A percentile compares a stretch with the other conserved stretches of the same genome.
Evolutionary conservation across 805 yeast species (phyloP).

Genomic region (Tetrapisispora phaffii): DNA sequence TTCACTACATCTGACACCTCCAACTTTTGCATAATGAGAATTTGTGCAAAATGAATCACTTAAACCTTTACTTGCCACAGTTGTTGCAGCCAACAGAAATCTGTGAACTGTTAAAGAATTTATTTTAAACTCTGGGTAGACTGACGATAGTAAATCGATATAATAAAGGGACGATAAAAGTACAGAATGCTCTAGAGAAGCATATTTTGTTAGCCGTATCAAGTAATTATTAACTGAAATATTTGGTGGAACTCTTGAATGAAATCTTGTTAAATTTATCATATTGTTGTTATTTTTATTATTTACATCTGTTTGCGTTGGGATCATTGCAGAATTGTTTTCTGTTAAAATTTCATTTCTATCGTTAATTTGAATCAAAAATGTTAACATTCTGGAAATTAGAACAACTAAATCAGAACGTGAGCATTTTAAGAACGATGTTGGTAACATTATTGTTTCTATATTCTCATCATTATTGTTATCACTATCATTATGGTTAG

Average conservation of each 20-base stretch:
- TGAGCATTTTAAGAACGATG: constrained; percentile 51
- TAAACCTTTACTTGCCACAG: constrained; percentile 80
- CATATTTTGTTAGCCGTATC: constrained; percentile 68
- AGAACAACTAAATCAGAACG: constrained; percentile 60
- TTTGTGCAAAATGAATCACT: constrained; percentile 93
- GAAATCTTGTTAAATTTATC: constrained; percentile 67
- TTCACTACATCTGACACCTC: constrained; percentile 80
- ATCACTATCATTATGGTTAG: background rate
- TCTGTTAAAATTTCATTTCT: constrained; percentile 12
- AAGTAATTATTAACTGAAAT: constrained; percentile 74
- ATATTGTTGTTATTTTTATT: background rate
- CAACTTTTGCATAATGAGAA: constrained; percentile 89
- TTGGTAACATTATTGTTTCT: constrained; percentile 23
- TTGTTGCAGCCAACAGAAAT: constrained; percentile 79
- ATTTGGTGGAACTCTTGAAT: constrained; percentile 84
- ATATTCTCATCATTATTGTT: constrained; percentile 4
- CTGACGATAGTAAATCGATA: constrained; percentile 72
- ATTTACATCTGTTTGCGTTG: background rate
- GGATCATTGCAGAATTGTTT: constrained; percentile 10
- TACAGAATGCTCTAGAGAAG: constrained; percentile 76
- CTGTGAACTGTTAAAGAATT: constrained; percentile 92
- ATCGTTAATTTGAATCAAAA: constrained; percentile 70
- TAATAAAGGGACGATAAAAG: constrained; percentile 77
- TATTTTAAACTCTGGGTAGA: constrained; percentile 69
- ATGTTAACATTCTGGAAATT: constrained; percentile 70